These are phyloP conservation scores for Hyparrhenia diplandra DNA, from an alignment of 176 grass and related monocot species.

Conservation along the genomic window DNA sequence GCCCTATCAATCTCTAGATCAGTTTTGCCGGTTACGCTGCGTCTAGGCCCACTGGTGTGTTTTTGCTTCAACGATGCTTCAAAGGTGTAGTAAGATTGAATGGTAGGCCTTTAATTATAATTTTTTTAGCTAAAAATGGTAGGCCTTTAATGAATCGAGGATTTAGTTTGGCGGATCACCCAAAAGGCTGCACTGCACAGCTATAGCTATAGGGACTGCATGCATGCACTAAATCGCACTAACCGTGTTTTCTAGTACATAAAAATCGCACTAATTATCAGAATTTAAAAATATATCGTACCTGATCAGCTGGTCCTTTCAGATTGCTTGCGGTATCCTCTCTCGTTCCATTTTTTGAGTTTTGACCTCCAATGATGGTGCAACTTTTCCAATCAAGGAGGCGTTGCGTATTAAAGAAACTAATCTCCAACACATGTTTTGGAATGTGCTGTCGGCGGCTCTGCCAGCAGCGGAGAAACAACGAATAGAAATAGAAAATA, in stretches of 20 bases:
- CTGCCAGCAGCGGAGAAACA: background rate
- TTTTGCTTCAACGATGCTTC: too few species aligned
- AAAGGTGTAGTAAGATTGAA: too few species aligned
- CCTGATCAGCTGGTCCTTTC: constrained; percentile 7
- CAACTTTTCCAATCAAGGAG: constrained; percentile 5
- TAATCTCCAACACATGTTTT: background rate
- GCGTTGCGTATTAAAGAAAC: constrained; percentile 34
- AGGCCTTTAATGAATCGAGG: too few species aligned
- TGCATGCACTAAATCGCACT: constrained; percentile 3
- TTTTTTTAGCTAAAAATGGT: too few species aligned
- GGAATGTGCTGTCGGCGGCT: constrained; percentile 5
- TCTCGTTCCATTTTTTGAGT: background rate
- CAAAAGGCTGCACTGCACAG: background rate
- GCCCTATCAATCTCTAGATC: too few species aligned
- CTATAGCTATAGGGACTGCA: background rate
- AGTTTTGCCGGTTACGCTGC: too few species aligned
- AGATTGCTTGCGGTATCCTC: constrained; percentile 11
- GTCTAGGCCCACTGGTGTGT: too few species aligned
- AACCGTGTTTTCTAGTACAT: background rate
- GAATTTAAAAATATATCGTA: background rate
- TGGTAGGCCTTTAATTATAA: too few species aligned
- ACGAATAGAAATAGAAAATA: background rate
- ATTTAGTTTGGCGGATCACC: background rate
- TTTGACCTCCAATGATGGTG: constrained; percentile 13
- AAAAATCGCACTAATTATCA: constrained; percentile 16